A percentile compares a stretch with the other conserved stretches of the same genome.
These are phyloP conservation scores for Chrysoporthe puriensis DNA, from an alignment of 2,329 filamentous ascomycete species.

Conservation along the genomic window DNA sequence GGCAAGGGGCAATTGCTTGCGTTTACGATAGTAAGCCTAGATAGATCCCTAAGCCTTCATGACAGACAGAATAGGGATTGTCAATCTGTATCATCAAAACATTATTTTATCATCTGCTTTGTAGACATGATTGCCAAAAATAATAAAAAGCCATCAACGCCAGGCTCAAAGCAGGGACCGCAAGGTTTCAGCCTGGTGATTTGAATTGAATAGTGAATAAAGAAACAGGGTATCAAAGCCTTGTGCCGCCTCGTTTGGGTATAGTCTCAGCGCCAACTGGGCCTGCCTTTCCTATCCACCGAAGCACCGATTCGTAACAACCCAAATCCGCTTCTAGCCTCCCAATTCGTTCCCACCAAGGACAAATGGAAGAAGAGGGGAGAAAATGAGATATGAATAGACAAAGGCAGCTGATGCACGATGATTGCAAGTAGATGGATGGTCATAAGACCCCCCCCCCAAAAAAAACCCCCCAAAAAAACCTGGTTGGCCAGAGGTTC, in stretches of 20 bases:
- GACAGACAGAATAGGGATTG: background rate
- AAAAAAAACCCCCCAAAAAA: no score
- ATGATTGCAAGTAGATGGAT: background rate
- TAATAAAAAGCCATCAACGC: conserved; percentile 1
- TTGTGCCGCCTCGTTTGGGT: conserved; percentile 5
- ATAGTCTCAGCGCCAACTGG: conserved; percentile 10
- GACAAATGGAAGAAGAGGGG: background rate
- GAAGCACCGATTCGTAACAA: background rate
- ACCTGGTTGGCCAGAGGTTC: no score
- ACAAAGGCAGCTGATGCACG: background rate
- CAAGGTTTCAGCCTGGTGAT: conserved; percentile 18
- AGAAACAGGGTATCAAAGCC: conserved; percentile 28
- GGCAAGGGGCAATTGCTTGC: background rate
- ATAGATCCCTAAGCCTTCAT: background rate
- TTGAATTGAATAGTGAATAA: conserved; percentile 11
- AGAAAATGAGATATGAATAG: background rate
- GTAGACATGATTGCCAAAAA: conserved; percentile 1
- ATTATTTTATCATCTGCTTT: conserved; percentile 21
- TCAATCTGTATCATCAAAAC: conserved; percentile 17
- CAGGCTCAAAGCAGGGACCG: background rate
- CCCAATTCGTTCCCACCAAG: background rate
- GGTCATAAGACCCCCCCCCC: background rate
- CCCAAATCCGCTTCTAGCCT: background rate
- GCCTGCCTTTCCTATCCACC: background rate
- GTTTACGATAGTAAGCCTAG: background rate